phyloP scores from a whole-genome alignment of 257 asterid species.

The Solanum clarkiae region DNA sequence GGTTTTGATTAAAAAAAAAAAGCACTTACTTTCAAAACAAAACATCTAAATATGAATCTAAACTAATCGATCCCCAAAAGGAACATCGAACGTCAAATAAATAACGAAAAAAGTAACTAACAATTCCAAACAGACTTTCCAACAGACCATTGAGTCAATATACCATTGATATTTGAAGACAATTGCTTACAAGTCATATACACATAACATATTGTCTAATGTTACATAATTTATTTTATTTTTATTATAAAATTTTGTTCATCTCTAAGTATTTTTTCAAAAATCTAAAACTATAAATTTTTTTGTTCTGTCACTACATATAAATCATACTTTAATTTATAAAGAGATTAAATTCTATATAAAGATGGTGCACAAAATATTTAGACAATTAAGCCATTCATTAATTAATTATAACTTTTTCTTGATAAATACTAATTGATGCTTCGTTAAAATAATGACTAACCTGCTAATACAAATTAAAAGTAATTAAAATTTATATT shows the following conservation, averaged over 20 bases:
- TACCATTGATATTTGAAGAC: constrained; percentile 38
- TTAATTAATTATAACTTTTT: no score
- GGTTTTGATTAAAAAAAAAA: no score
- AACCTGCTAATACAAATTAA: not conserved
- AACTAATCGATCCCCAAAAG: no score
- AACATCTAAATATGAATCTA: no score
- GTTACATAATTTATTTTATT: not conserved
- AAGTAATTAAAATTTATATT: not conserved
- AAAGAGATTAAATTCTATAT: no score
- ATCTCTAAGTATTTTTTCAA: no score
- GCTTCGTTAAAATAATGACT: not conserved
- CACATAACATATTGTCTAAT: not conserved
- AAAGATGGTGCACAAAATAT: no score
- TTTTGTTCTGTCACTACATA: no score
- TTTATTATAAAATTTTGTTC: no score
- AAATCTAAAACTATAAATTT: no score
- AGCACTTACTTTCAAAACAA: not conserved
- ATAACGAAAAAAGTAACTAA: not conserved
- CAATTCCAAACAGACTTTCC: constrained; percentile 13
- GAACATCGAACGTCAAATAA: not conserved
- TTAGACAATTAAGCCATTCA: no score
- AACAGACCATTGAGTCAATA: constrained; percentile 25
- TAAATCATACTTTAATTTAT: no score
- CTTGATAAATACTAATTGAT: not conserved
- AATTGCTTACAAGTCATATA: constrained; percentile 25